These are phyloP conservation scores for Pascua sp. DNA, from an alignment of 1,284 basidiomycete genomes.

Conservation along the genomic window DNA sequence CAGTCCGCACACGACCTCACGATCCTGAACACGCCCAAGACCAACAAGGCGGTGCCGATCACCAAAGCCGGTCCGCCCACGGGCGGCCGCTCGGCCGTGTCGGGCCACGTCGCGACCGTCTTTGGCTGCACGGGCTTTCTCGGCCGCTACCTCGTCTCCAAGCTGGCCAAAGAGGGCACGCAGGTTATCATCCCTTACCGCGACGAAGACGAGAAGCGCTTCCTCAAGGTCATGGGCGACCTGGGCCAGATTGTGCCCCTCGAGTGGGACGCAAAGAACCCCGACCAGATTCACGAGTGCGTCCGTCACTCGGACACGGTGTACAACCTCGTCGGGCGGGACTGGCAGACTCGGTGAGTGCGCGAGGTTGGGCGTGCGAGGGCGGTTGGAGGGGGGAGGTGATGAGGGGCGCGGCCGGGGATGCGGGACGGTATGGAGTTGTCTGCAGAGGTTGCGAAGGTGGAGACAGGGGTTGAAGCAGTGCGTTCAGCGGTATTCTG, in stretches of 20 bases:
- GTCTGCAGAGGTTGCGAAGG: too few relatives aligned
- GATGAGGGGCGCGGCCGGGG: too few relatives aligned
- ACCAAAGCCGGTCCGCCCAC: slow-evolving; percentile 64
- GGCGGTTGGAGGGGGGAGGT: too few relatives aligned
- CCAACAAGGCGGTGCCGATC: slow-evolving; percentile 56
- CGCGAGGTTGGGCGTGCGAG: too few relatives aligned
- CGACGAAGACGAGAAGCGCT: slow-evolving; percentile 89
- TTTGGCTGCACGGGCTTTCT: slow-evolving; percentile 97
- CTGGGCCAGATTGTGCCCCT: slow-evolving; percentile 93
- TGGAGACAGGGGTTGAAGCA: too few relatives aligned
- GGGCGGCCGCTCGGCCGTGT: slow-evolving; percentile 79
- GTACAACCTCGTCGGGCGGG: slow-evolving; percentile 86
- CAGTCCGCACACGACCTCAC: slow-evolving; percentile 47
- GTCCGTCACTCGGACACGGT: slow-evolving; percentile 94
- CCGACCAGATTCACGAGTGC: slow-evolving; percentile 88
- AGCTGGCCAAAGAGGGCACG: slow-evolving; percentile 89
- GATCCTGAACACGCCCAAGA: slow-evolving; percentile 31
- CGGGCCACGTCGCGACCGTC: slow-evolving; percentile 89
- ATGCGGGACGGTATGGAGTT: too few relatives aligned
- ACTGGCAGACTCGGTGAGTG: slow-evolving; percentile 83
- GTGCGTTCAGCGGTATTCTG: too few relatives aligned
- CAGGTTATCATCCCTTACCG: slow-evolving; percentile 95
- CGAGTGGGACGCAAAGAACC: slow-evolving; percentile 91
- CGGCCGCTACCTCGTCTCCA: slow-evolving; percentile 88
- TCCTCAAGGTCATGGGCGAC: slow-evolving; percentile 90